Evolutionary conservation across 129 eudicot genomes (phyloP), one percentile per base, ranked within the genome.

Genomic region (Flaveria brownii): DNA sequence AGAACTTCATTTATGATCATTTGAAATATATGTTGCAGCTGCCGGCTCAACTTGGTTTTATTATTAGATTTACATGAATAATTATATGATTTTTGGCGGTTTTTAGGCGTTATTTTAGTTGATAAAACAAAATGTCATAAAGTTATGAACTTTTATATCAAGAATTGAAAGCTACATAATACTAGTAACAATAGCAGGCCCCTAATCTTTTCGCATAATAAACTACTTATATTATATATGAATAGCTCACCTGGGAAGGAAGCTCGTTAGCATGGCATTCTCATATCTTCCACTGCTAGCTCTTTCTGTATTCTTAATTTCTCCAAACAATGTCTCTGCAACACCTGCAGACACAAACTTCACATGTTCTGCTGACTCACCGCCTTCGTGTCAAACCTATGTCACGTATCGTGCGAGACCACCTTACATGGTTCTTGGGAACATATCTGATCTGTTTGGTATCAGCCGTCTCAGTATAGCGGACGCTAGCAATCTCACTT

Each of bases 371-470:
- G 41, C 86, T 13, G 78, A 81, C 71, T 84, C 91, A 15, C 85
- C 87, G 1, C n/a, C 68, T 59, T 75, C 89, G 2, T 91, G 97
- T 66, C 77, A 85, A 63, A 89, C 96, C 12, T 91, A 85, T 64
- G 68, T 89, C 63, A 85, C 86, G 0, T 91, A 85, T 72, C 90
- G 88, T 11, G 92, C 85, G 55, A 63, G 80, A 68, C 28, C 80
- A 63, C 90, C 92, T 52, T 87, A 80, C 72, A 46, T 86, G 72
- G 80, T 73, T 71, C 85, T 89, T 1, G 92, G 86, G 13, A 77
- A 47, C 23, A 87, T 91, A 36, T 89, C 95, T 15, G 89, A 84
- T 77, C 88, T 91, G 14, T 89, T 91, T 46, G 85, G 84, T 25
- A 80, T 89, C 61, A 91, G 92, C 79, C 83, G 86, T 39, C 50